Conservation (phyloP, 768 basidiomycete species). For the Mycena belliarum region DNA sequence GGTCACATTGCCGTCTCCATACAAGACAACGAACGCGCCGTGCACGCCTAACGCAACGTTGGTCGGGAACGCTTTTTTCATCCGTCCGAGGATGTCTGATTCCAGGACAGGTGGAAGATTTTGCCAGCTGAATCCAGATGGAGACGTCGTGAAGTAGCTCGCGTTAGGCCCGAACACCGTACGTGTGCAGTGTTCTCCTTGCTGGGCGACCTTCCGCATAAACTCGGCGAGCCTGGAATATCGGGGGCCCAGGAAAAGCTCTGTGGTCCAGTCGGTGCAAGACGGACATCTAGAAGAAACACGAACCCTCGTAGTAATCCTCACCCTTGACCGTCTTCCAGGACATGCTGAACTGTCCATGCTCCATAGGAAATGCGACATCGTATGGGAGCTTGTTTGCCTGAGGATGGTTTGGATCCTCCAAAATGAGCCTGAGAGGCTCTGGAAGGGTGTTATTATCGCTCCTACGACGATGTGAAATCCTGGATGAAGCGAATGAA, state of each 20-base stretch:
- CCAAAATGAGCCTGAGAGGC: conserved; percentile 16
- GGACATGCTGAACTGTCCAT: conserved; percentile 7
- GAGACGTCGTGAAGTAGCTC: conserved; percentile 13
- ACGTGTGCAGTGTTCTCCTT: conserved; percentile 18
- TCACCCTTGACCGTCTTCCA: conserved; percentile 18
- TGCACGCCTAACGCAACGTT: conserved; percentile 14
- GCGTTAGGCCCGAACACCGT: conserved; percentile 18
- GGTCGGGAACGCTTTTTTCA: conserved; percentile 15
- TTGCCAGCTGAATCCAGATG: conserved; percentile 16
- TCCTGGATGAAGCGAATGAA: too few relatives aligned
- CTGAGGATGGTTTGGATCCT: conserved; percentile 22
- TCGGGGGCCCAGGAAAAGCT: conserved; percentile 20
- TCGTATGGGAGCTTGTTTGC: conserved; percentile 18
- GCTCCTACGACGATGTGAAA: background rate
- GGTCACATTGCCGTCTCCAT: conserved; percentile 14
- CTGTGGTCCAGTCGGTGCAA: background rate
- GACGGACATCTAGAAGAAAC: background rate
- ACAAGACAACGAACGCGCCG: conserved; percentile 18
- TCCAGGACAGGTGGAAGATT: conserved; percentile 15
- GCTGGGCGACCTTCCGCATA: conserved; percentile 15
- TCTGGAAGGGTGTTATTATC: conserved; percentile 18
- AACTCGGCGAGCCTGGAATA: conserved; percentile 20
- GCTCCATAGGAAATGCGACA: conserved; percentile 18
- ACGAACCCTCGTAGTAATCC: conserved; percentile 21
- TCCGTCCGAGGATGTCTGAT: conserved; percentile 4